Percentiles rank a stretch among this genome's conserved stretches.
phyloP scores from a whole-genome alignment of 2,329 filamentous ascomycete species.

The Coniella vitis region DNA sequence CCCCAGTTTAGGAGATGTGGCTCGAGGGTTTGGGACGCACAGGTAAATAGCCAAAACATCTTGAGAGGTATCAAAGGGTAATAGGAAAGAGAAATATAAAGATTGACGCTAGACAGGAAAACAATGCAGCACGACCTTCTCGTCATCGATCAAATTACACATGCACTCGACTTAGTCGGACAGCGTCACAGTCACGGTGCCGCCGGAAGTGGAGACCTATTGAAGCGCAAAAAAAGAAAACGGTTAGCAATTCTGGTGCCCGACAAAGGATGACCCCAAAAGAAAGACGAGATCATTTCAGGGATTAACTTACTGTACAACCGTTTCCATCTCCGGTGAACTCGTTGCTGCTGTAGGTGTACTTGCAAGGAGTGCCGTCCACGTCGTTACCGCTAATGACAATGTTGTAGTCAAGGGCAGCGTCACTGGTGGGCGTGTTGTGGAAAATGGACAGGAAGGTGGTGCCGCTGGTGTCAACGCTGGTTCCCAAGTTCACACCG shows the following conservation, averaged over 20 bases:
- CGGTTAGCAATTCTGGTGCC: no score
- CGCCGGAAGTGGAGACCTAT: conserved; percentile 12
- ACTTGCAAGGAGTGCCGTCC: conserved; percentile 46
- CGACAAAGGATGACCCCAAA: background rate
- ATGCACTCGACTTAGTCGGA: conserved; percentile 7
- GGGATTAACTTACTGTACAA: conserved; percentile 66
- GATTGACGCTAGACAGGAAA: conserved; percentile 13
- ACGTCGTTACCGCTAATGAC: conserved; percentile 38
- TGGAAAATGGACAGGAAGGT: conserved; percentile 82
- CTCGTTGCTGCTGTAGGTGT: conserved; percentile 30
- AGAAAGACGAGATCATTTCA: no score
- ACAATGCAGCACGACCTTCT: conserved; percentile 9
- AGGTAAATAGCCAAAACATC: background rate
- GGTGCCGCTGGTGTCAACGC: conserved; percentile 53
- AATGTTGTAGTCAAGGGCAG: conserved; percentile 70
- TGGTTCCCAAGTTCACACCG: conserved; percentile 78
- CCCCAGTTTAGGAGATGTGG: background rate
- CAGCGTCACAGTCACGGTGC: conserved; percentile 11
- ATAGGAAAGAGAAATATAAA: background rate
- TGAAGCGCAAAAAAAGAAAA: no score
- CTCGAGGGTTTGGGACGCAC: conserved; percentile 3
- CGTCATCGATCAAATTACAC: background rate
- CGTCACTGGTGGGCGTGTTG: conserved; percentile 68
- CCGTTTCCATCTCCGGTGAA: conserved; percentile 38
- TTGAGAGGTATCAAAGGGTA: conserved; percentile 11